Percentiles rank a stretch among this genome's conserved stretches.
phyloP scores from a whole-genome alignment of 2,329 filamentous ascomycete genomes.

The Triangularia setosa region DNA sequence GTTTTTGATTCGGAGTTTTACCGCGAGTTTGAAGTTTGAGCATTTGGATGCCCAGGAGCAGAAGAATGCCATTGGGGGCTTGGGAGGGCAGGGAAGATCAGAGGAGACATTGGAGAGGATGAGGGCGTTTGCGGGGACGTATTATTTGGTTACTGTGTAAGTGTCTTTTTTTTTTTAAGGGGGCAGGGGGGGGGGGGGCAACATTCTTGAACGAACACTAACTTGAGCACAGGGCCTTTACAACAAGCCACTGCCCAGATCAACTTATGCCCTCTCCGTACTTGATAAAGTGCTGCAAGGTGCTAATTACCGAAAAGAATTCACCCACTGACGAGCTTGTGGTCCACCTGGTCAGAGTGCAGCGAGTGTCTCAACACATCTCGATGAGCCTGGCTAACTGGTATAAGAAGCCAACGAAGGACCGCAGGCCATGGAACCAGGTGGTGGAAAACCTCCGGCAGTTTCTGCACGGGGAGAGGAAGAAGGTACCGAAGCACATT shows the following conservation, averaged over 20 bases:
- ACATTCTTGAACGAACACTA: background rate
- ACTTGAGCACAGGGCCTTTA: conserved; percentile 26
- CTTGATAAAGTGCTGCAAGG: conserved; percentile 41
- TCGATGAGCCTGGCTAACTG: conserved; percentile 23
- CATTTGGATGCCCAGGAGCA: conserved; percentile 5
- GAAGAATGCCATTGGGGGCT: background rate
- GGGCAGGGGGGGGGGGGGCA: no score
- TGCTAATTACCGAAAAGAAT: conserved; percentile 41
- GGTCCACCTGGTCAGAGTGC: conserved; percentile 43
- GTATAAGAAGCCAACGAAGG: background rate
- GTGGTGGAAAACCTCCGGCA: conserved; percentile 43
- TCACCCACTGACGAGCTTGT: conserved; percentile 42
- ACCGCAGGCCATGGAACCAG: background rate
- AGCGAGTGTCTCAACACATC: conserved; percentile 48
- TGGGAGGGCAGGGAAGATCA: conserved; percentile 24
- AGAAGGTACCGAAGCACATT: conserved; percentile 30
- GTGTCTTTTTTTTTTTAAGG: conserved; percentile 20
- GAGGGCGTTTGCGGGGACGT: conserved; percentile 46
- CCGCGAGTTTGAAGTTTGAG: conserved; percentile 40
- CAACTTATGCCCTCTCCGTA: conserved; percentile 45
- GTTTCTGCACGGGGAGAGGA: conserved; percentile 15
- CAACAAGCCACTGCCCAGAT: conserved; percentile 43
- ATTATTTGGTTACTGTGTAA: conserved; percentile 48
- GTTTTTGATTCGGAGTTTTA: conserved; percentile 46
- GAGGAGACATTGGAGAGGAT: conserved; percentile 39